Evolutionary conservation across 1,284 basidiomycete genomes (phyloP), one percentile per base, ranked within the genome.

Genomic region (Ustilago esculenta): DNA sequence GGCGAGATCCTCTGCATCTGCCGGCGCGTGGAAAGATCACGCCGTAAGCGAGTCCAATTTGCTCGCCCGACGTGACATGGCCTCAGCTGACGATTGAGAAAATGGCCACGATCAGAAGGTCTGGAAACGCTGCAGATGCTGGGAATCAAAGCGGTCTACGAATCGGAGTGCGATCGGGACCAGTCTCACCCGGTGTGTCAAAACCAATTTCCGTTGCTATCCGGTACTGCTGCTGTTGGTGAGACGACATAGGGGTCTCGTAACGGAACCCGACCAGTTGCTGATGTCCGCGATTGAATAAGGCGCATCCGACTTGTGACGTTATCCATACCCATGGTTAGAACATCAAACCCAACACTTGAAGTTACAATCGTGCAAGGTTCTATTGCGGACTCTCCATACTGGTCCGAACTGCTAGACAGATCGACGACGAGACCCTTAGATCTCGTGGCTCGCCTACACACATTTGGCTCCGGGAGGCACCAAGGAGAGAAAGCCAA

Each of bases 381-480:
- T 37, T 37, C 35, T 7, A 37, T 37, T 18, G 18, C 18, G 20
- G n/a, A 18, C 4, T 18, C 35, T 5, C 21, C 18, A 20, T 21
- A n/a, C 35, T n/a, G 6, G 12, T 8, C 33, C 5, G 6, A 6
- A 17, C 11, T n/a, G 33, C 35, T 18, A 18, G 18, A 20, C n/a
- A 12, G 47, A 50, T 50, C 47, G 29, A 50, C 39, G 30, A 41
- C 21, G 39, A 50, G 47, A 50, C 47, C 47, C 47, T 50, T 12
- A 41, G 39, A 33, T 24, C 37, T 41, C 29, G 15, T 50, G 34
- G 44, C 33, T 50, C 30, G 47, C 39, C 20, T 50, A 18, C 11
- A 10, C 15, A 15, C 21, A 15, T 12, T 25, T 9, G 25, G 7
- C 29, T 12, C 18, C 7, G 20, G n/a, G 41, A 21, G n/a, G 33